These are phyloP conservation scores for Podila clonocystis DNA, from an alignment of 192 early-diverging fungal species.

Conservation along the genomic window DNA sequence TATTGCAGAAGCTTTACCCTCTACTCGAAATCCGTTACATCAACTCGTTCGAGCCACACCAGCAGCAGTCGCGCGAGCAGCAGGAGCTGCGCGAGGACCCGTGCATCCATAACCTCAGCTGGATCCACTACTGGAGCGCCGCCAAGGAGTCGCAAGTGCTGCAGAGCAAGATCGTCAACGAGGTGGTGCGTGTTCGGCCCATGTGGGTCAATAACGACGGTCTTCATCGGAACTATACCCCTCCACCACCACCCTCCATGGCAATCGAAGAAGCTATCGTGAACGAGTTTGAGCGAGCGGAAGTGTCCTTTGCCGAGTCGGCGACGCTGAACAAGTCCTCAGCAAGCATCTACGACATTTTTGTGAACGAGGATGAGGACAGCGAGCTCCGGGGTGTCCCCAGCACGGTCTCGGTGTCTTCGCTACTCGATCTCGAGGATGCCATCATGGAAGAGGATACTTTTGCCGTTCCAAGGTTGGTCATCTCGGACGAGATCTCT, in stretches of 20 bases:
- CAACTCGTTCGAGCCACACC: constrained; percentile 43
- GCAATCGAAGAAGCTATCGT: background rate
- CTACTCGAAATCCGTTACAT: constrained; percentile 45
- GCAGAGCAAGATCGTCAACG: constrained; percentile 47
- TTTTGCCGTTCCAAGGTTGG: too few species aligned
- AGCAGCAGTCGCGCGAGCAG: constrained; percentile 40
- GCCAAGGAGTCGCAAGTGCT: constrained; percentile 49
- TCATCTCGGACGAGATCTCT: background rate
- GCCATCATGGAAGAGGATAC: background rate
- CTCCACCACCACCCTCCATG: background rate
- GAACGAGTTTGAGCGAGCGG: background rate
- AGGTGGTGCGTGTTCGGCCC: constrained; percentile 39
- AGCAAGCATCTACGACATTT: background rate
- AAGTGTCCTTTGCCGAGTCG: background rate
- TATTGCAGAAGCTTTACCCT: constrained; percentile 18
- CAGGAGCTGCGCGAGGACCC: constrained; percentile 35
- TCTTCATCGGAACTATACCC: constrained; percentile 39
- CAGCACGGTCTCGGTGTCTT: constrained; percentile 24
- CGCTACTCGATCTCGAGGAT: constrained; percentile 9
- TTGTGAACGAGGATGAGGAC: background rate
- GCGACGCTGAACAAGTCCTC: background rate
- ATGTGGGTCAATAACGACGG: constrained; percentile 43
- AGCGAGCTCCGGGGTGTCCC: constrained; percentile 14
- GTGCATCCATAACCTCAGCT: constrained; percentile 34
- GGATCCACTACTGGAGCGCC: constrained; percentile 50